Evolutionary conservation across 2,329 filamentous ascomycete genomes (phyloP), one percentile per base, ranked within the genome.

Genomic region (Dactylonectria macrodidyma): DNA sequence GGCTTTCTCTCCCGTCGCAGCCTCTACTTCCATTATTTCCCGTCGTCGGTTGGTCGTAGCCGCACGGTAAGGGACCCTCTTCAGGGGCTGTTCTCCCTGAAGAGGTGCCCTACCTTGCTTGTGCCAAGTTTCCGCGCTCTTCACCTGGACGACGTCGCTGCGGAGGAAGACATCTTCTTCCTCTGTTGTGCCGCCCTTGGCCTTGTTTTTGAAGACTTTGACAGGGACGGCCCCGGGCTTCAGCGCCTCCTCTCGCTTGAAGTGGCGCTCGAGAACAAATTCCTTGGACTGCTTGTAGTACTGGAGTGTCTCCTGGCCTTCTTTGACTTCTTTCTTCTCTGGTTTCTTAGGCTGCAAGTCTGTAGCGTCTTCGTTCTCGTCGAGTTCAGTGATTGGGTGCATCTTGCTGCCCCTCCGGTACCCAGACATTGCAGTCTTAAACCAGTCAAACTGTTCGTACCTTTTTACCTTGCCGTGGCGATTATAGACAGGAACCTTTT

Each of bases 71-170:
- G 95, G 94, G 0, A 97, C 96, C 48, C 89, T 87, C 79, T 99
- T 99, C 67, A 98, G 82, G 0, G 96, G 93, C 56, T 90, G 83
- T 71, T 92, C 90, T 3, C 93, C 94, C 0, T 85, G 77, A 30
- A 89, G 87, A 3, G 96, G 90, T 30, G 91, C 92, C 11, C 95
- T 89, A 0, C 96, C 96, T 84, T 98, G 95, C 79, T 98, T 98
- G 79, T 98, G 96, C 96, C 96, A 99, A 1, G 94, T 97, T 79
- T 99, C 96, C 1, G 93, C 92, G 33, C 94, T 97, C 80, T 97
- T 95, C 79, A 97, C 97, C 46, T 88, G 86, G 2, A 95, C 90
- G 0, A 98, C 90, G 72, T 98, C 95, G 60, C 89, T 88, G 38
- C 95, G 91, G 1, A 87, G 87, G 77, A 90, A 98, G 0, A 98